A percentile compares a stretch with the other conserved stretches of the same genome.
Conservation (phyloP, 495 filamentous ascomycete genomes). For the Apodospora peruviana region DNA sequence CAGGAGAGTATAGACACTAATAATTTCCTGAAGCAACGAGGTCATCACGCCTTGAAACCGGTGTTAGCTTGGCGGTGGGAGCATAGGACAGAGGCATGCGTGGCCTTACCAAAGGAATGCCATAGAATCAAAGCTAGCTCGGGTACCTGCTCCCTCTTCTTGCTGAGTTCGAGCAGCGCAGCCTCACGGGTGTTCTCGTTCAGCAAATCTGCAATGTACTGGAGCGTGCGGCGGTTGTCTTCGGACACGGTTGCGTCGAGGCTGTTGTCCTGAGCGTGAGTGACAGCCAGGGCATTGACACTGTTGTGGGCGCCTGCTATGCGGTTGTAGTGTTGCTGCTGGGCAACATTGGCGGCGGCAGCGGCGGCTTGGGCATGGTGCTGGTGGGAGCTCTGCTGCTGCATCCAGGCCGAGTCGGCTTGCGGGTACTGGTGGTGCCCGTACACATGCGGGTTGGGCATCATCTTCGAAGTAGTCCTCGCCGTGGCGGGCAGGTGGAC, state of each 20-base stretch:
- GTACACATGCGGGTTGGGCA: conserved; percentile 39
- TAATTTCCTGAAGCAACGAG: conserved; percentile 94
- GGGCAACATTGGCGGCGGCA: conserved; percentile 60
- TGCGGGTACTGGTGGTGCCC: conserved; percentile 73
- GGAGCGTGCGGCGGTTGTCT: conserved; percentile 86
- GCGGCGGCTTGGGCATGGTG: conserved; percentile 45
- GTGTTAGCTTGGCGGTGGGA: conserved; percentile 3
- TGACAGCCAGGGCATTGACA: conserved; percentile 40
- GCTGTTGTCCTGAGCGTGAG: conserved; percentile 55
- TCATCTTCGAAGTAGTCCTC: conserved; percentile 25
- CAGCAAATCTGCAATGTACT: conserved; percentile 88
- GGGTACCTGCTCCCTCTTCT: conserved; percentile 97
- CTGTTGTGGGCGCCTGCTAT: conserved; percentile 59
- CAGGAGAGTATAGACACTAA: conserved; percentile 93
- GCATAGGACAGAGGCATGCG: neutral
- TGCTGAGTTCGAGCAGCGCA: conserved; percentile 92
- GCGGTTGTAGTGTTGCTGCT: conserved; percentile 73
- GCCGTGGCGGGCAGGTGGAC: neutral
- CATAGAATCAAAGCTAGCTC: conserved; percentile 95
- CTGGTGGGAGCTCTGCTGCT: conserved; percentile 61
- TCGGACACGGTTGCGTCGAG: conserved; percentile 58
- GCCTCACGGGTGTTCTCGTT: conserved; percentile 82
- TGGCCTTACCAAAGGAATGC: conserved; percentile 88
- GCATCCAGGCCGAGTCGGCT: conserved; percentile 72
- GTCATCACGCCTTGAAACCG: conserved; percentile 82